Conservation (phyloP, 306 rosid species). For the Geum urbanum region DNA sequence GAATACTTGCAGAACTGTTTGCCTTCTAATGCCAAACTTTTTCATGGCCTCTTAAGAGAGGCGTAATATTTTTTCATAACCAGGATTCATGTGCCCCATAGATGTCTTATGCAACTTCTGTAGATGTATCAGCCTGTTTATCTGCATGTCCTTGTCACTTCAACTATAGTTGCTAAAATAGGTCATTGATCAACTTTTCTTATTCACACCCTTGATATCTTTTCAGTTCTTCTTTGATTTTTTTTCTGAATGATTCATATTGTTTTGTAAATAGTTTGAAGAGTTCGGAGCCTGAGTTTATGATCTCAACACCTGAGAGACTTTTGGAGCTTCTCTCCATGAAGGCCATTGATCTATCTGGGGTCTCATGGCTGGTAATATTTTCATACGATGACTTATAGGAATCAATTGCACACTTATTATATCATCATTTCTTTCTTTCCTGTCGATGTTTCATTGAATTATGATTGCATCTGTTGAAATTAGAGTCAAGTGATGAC, state of each 20-base stretch:
- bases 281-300: constrained; percentile 92
- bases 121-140: not conserved
- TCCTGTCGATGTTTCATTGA: not conserved
- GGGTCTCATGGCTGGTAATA: constrained; percentile 73
- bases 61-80: not conserved
- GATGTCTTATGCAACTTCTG: not conserved
- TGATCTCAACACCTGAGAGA: constrained; percentile 92
- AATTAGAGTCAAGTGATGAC: not conserved
- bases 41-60: not conserved
- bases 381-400: not conserved
- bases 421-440: not conserved
- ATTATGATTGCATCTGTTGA: not conserved
- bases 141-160: not conserved
- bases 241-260: constrained; percentile 26
- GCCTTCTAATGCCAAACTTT: not conserved
- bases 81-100: not conserved
- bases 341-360: constrained; percentile 84
- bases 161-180: not conserved
- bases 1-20: not conserved
- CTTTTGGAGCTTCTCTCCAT: constrained; percentile 76
- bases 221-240: not conserved
- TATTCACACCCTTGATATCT: not conserved
- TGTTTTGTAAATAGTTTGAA: constrained; percentile 49
- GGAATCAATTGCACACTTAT: not conserved
- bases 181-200: not conserved